phyloP scores from a whole-genome alignment of 2,329 filamentous ascomycete species.

The Ophiocordyceps polyrhachis-furcata region DNA sequence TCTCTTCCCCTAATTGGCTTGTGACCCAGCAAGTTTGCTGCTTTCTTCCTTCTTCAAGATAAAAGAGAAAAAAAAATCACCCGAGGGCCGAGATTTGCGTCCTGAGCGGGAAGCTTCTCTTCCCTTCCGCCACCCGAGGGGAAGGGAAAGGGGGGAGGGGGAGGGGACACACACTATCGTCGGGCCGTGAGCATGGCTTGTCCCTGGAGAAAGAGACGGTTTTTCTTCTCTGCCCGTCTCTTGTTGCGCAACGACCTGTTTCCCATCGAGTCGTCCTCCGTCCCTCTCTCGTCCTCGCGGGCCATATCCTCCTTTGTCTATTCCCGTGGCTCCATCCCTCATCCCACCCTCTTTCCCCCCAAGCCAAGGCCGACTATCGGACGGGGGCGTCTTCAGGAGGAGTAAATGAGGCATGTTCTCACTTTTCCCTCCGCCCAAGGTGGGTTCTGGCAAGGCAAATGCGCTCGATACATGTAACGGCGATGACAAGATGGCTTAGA shows the following conservation, averaged over 20 bases:
- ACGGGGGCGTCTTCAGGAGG: not conserved
- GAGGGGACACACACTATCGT: not conserved
- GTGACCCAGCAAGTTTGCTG: too few species aligned
- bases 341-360: not conserved
- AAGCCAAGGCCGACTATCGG: not conserved
- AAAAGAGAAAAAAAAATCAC: too few species aligned
- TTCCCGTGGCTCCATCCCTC: not conserved
- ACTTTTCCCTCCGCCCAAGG: not conserved
- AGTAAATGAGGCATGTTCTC: not conserved
- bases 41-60: too few species aligned
- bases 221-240: not conserved
- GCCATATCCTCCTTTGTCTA: not conserved
- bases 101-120: too few species aligned
- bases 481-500: not conserved
- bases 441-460: not conserved
- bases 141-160: too few species aligned
- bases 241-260: not conserved
- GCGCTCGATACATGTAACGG: not conserved
- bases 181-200: not conserved
- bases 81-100: too few species aligned
- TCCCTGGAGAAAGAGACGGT: not conserved
- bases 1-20: too few species aligned
- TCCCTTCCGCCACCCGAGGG: not conserved
- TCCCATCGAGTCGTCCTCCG: not conserved
- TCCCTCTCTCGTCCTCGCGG: not conserved